A percentile compares a stretch with the other conserved stretches of the same genome.
Conservation (phyloP, 2,329 filamentous ascomycete genomes). For the Macrophomina phaseolina region DNA sequence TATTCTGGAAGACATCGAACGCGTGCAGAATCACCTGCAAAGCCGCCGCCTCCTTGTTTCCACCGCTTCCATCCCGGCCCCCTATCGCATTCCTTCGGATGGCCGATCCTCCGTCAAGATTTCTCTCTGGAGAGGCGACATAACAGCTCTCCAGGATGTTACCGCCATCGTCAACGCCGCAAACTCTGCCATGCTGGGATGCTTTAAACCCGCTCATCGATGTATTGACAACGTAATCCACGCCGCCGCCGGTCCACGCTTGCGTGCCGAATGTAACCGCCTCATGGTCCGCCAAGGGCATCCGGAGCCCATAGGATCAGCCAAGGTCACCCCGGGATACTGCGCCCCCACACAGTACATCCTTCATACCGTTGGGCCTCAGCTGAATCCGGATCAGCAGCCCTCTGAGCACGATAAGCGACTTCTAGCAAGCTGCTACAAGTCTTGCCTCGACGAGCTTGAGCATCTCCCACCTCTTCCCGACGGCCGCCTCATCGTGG, state of each 20-base stretch:
- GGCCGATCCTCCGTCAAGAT: constrained; percentile 27
- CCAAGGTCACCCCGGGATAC: constrained; percentile 38
- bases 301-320: constrained; percentile 37
- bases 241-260: constrained; percentile 38
- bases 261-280: constrained; percentile 39
- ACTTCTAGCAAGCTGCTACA: constrained; percentile 40
- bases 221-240: constrained; percentile 49
- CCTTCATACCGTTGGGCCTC: constrained; percentile 45
- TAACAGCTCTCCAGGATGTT: constrained; percentile 39
- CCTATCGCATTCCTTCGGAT: constrained; percentile 4
- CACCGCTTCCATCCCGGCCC: constrained; percentile 27
- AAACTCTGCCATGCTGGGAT: constrained; percentile 43
- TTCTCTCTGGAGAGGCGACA: constrained; percentile 43
- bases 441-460: constrained; percentile 37
- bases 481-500: constrained; percentile 38
- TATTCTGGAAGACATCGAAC: constrained; percentile 32
- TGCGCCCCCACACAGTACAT: constrained; percentile 38
- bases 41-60: constrained; percentile 31
- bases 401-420: constrained; percentile 33
- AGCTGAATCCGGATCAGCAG: constrained; percentile 34
- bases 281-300: constrained; percentile 34
- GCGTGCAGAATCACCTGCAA: constrained; percentile 30
- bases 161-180: constrained; percentile 47
- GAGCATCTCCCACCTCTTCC: constrained; percentile 35
- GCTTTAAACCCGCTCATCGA: constrained; percentile 42